phyloP scores from a whole-genome alignment of 169 alveolate genomes.

The Haemoproteus tartakovskyi region DNA sequence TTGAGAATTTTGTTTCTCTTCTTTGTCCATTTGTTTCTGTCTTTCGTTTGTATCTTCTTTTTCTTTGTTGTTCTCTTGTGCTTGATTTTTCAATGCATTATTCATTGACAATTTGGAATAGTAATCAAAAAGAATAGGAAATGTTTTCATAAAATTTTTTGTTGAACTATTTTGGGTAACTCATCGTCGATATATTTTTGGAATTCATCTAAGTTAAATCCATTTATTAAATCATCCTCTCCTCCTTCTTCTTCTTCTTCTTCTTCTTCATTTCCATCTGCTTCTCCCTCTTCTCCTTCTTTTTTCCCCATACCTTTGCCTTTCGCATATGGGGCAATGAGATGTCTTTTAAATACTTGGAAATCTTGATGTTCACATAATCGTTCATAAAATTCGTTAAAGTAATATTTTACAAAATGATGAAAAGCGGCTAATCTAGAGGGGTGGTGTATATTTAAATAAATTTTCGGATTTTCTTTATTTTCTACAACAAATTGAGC shows the following conservation, averaged over 20 bases:
- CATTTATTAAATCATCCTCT: conserved; percentile 10
- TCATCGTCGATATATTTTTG: conserved; percentile 43
- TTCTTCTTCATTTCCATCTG: neutral
- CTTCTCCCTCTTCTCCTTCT: neutral
- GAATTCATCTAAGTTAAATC: conserved; percentile 21
- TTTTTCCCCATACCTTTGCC: neutral
- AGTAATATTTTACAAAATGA: conserved; percentile 73
- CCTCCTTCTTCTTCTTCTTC: neutral
- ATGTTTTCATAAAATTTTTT: conserved; percentile 45
- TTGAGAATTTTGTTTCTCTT: neutral
- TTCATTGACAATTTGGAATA: conserved; percentile 13
- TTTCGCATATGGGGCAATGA: conserved; percentile 16
- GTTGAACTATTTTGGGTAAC: conserved; percentile 37
- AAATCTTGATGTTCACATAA: conserved; percentile 27
- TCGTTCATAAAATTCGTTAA: conserved; percentile 58
- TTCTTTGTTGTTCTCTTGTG: neutral
- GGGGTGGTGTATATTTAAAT: conserved; percentile 71
- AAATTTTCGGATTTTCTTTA: conserved; percentile 57
- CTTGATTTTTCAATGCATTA: neutral
- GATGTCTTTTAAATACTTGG: conserved; percentile 35
- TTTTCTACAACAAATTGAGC: conserved; percentile 49
- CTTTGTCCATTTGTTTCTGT: neutral
- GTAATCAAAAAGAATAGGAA: conserved; percentile 58
- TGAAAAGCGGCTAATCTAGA: conserved; percentile 77
- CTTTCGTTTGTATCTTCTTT: neutral